Conservation (phyloP, 176 grass and related monocot species). For the Phyllostachys edulis region DNA sequence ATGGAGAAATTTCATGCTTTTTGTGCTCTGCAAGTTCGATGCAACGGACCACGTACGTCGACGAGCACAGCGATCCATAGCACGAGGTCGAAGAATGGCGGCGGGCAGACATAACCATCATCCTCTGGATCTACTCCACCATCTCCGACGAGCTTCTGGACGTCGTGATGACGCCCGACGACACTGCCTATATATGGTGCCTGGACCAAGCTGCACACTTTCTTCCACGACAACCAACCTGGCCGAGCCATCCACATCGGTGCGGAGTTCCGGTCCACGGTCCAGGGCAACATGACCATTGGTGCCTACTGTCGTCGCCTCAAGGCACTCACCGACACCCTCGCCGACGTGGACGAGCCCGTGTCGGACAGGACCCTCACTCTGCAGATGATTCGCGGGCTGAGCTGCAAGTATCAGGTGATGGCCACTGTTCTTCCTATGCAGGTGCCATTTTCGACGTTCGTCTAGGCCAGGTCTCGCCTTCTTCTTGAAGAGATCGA, state of each 20-base stretch:
- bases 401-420: neutral
- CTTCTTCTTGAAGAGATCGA: neutral
- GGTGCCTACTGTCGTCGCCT: neutral
- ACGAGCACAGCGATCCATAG: neutral
- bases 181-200: neutral
- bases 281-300: neutral
- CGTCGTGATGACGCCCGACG: neutral
- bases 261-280: rapidly evolving
- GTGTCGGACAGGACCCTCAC: neutral
- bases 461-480: neutral
- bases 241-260: neutral
- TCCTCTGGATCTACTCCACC: neutral
- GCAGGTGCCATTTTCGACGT: neutral
- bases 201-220: neutral
- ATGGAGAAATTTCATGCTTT: neutral
- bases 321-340: neutral
- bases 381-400: neutral
- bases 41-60: neutral
- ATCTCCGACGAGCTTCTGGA: neutral
- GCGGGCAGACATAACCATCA: neutral
- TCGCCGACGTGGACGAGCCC: rapidly evolving
- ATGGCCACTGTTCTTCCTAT: neutral
- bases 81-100: neutral
- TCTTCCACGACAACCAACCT: neutral
- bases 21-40: neutral